Evolutionary conservation across 345 rosid species (phyloP).

Genomic region (Noccaea bulbosa): DNA sequence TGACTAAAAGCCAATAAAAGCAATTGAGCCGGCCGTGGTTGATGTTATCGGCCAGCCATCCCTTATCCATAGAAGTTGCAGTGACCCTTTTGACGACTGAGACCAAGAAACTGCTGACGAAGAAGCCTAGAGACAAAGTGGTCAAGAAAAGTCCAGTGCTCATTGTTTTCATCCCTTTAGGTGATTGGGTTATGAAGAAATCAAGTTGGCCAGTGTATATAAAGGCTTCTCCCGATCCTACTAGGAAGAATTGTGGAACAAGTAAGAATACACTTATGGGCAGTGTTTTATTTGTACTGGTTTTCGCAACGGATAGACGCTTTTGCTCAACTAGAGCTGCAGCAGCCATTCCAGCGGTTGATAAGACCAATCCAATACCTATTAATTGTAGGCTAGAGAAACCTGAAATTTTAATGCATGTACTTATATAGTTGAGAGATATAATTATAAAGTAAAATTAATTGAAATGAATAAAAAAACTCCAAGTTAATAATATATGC

Average conservation of each 20-base stretch:
- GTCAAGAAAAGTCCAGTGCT: conserved; percentile 71
- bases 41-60: conserved; percentile 59
- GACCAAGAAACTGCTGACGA: conserved; percentile 64
- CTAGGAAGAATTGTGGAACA: conserved; percentile 67
- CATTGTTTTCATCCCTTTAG: conserved; percentile 74
- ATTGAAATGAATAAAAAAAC: neutral
- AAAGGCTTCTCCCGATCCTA: conserved; percentile 70
- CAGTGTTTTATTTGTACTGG: conserved; percentile 37
- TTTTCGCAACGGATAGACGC: conserved; percentile 47
- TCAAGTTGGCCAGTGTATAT: conserved; percentile 76
- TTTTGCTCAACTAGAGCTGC: conserved; percentile 58
- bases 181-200: conserved; percentile 71
- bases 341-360: conserved; percentile 60
- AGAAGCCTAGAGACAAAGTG: conserved; percentile 67
- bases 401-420: conserved; percentile 42
- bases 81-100: conserved; percentile 51
- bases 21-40: conserved; percentile 56
- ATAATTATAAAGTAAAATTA: neutral
- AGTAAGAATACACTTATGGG: conserved; percentile 60
- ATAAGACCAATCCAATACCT: conserved; percentile 64
- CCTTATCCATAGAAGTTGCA: conserved; percentile 34
- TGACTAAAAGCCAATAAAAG: conserved; percentile 57
- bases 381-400: conserved; percentile 64
- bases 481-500: neutral
- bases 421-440: neutral